These are phyloP conservation scores for Coniochaeta sp. DNA, from an alignment of 2,329 filamentous ascomycete species.

Conservation along the genomic window DNA sequence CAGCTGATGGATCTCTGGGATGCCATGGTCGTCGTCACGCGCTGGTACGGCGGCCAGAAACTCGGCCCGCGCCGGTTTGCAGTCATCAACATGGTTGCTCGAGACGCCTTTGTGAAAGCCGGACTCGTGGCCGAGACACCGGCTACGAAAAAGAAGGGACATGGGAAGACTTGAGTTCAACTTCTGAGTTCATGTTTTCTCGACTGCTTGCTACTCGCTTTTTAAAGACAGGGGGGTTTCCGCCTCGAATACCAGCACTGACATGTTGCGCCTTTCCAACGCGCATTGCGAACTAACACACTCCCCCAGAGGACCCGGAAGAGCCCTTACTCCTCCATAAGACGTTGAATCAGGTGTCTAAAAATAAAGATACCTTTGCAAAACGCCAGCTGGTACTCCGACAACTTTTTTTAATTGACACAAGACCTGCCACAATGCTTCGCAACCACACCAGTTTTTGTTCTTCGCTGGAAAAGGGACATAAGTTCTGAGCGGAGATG, in stretches of 20 bases:
- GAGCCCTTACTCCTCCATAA: neutral
- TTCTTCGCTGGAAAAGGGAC: neutral
- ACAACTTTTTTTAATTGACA: neutral
- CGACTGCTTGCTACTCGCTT: neutral
- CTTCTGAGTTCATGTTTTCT: neutral
- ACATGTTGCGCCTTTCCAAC: neutral
- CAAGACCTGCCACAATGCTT: neutral
- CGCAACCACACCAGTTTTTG: neutral
- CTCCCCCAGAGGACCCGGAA: neutral
- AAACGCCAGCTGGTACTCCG: neutral
- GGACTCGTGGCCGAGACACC: slow-evolving; percentile 55
- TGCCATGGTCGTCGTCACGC: slow-evolving; percentile 82
- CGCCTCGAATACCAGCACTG: neutral
- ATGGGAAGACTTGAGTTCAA: neutral
- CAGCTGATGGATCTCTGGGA: slow-evolving; percentile 94
- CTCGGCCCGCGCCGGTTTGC: slow-evolving; percentile 85
- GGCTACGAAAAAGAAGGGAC: slow-evolving; percentile 33
- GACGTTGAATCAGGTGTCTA: neutral
- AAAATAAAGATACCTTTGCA: neutral
- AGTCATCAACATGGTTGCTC: slow-evolving; percentile 78
- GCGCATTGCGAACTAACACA: neutral
- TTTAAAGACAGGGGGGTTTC: neutral
- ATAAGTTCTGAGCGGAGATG: too few species aligned
- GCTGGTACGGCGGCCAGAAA: slow-evolving; percentile 92
- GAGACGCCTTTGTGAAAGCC: slow-evolving; percentile 75